A percentile compares a stretch with the other conserved stretches of the same genome.
Conservation (phyloP, 176 grass and related monocot species). For the Carex kokanica region DNA sequence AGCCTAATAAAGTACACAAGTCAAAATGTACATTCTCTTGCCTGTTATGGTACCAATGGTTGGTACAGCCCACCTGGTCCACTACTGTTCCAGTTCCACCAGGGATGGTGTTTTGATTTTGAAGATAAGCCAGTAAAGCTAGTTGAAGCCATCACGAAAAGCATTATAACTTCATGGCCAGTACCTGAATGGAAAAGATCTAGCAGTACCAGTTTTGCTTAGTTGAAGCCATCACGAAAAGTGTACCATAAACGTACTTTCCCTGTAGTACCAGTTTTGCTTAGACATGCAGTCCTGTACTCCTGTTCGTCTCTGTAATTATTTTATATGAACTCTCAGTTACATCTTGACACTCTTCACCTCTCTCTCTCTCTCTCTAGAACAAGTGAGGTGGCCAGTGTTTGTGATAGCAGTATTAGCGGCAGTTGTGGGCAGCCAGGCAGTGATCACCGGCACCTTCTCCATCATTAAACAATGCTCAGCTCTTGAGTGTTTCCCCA, state of each 20-base stretch:
- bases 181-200: neutral
- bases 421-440: conserved; percentile 78
- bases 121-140: neutral
- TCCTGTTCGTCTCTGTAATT: neutral
- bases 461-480: conserved; percentile 93
- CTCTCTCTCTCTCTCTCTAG: conserved; percentile 40
- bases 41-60: neutral
- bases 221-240: no score
- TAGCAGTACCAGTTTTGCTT: neutral
- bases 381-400: conserved; percentile 93
- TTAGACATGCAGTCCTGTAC: neutral
- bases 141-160: neutral
- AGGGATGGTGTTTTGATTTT: neutral
- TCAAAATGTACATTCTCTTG: neutral
- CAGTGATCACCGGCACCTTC: conserved; percentile 88
- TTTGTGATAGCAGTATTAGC: conserved; percentile 76
- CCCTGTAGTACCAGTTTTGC: neutral
- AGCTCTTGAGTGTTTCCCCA: conserved; percentile 73
- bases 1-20: neutral
- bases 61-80: neutral
- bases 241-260: neutral
- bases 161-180: neutral
- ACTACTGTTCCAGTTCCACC: neutral
- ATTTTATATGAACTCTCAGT: neutral
- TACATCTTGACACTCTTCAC: neutral